These are phyloP conservation scores for Penicillium psychrofluorescens DNA, from an alignment of 495 filamentous ascomycete species.

Conservation along the genomic window DNA sequence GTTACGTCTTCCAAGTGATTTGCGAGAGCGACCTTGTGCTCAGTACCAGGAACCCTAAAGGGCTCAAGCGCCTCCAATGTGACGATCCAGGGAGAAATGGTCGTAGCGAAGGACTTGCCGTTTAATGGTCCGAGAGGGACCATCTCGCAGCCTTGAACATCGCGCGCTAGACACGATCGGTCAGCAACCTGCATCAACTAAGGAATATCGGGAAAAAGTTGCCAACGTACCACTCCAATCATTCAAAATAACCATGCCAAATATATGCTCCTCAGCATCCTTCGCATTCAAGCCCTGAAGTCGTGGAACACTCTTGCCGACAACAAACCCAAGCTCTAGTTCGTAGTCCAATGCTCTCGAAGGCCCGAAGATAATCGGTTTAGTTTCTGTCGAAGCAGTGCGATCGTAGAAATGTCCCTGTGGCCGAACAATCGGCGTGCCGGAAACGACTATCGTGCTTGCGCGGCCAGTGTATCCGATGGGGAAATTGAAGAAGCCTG, in stretches of 20 bases:
- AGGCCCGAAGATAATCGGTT: constrained; percentile 41
- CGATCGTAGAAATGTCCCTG: constrained; percentile 60
- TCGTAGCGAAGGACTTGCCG: constrained; percentile 77
- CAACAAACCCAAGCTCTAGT: constrained; percentile 72
- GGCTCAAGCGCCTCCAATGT: constrained; percentile 68
- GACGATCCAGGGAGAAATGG: constrained; percentile 77
- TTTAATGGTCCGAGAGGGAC: constrained; percentile 35
- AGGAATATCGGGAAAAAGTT: constrained; percentile 12
- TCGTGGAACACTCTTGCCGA: constrained; percentile 37
- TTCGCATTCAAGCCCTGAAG: constrained; percentile 13
- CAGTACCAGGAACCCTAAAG: constrained; percentile 41
- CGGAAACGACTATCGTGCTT: constrained; percentile 64
- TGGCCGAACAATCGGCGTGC: constrained; percentile 62
- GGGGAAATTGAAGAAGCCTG: constrained; percentile 27
- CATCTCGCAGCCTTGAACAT: constrained; percentile 31
- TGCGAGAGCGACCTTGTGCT: constrained; percentile 49
- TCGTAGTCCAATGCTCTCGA: constrained; percentile 68
- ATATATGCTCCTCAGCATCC: constrained; percentile 65
- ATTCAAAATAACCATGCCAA: constrained; percentile 79
- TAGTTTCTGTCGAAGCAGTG: constrained; percentile 8
- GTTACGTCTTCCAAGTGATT: constrained; percentile 55
- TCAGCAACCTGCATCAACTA: background rate
- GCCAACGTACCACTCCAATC: constrained; percentile 80
- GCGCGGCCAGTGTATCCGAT: constrained; percentile 65
- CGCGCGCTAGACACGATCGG: constrained; percentile 16